Percentiles rank a stretch among this genome's conserved stretches.
Conservation (phyloP, 2,329 filamentous ascomycete species). For the Xylaria arbuscula region DNA sequence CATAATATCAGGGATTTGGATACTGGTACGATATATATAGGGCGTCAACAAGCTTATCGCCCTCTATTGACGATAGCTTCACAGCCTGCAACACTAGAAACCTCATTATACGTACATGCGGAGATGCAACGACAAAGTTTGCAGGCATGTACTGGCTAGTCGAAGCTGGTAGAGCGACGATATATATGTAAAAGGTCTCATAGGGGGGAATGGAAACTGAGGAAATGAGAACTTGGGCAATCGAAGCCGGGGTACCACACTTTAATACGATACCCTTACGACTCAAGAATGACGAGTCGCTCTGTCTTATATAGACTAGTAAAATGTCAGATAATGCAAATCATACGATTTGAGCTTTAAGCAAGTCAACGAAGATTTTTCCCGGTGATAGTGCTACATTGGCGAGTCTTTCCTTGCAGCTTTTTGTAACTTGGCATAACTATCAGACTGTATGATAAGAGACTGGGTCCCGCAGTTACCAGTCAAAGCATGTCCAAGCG, state of each 20-base stretch:
- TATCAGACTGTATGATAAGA: not conserved
- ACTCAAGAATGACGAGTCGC: slow-evolving; percentile 8
- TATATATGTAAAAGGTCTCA: not conserved
- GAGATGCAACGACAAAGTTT: not conserved
- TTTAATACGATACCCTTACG: slow-evolving; percentile 3
- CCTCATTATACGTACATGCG: not conserved
- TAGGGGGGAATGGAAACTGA: not conserved
- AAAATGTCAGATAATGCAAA: not conserved
- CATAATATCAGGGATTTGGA: not conserved
- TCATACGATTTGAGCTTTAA: not conserved
- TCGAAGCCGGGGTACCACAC: not conserved
- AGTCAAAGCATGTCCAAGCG: not conserved
- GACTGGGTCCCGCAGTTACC: not conserved
- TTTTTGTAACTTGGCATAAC: not conserved
- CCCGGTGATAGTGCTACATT: not conserved
- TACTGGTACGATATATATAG: not conserved
- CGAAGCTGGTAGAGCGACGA: slow-evolving; percentile 3
- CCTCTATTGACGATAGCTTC: not conserved
- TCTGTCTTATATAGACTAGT: not conserved
- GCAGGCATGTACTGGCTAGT: no score
- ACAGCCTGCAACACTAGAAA: not conserved
- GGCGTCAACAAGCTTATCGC: not conserved
- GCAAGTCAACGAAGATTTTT: not conserved
- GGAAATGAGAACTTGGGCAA: not conserved
- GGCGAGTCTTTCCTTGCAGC: not conserved